Base-by-base conservation (phyloP, 805 yeast species). In the Tetrapisispora iriomotensis region DNA sequence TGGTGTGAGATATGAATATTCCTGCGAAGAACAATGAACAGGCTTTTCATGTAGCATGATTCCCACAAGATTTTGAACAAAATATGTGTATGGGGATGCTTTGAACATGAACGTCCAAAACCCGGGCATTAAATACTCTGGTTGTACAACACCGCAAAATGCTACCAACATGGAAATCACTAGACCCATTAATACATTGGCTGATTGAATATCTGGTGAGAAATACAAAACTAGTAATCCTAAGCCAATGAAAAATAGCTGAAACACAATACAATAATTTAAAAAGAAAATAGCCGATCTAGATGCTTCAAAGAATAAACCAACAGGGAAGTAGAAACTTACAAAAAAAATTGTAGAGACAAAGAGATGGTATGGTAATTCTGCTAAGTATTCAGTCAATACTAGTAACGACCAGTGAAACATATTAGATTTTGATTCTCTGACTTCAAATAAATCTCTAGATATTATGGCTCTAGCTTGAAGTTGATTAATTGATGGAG, bases 31-130 rank as follows among this genome's bases (percentile, higher is more conserved):
- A 52, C 82, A 76, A 2, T 43, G 42, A 25, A 76, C 74, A 0
- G 54, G 43, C 8, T 65, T 56, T 39, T 65, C 64, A 42, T 73
- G 77, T 45, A 75, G 58, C 44, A 72, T 73, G 33, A 72, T 61
- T 34, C 72, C 63, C 33, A 76, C 55, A 48, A 74, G 56, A 22
- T 72, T 72, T 39, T 65, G 64, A 21, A 67, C 54, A 43, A 61
- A 61, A 46, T 67, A 68, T 1, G 71, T 67, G 45, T 59, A 62
- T 29, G 73, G 73, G 1, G 68, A 63, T 12, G 57, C 54, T 39
- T 60, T 62, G 50, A 60, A 64, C 61, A 66, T 57, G 42, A 62
- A 66, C 2, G 57, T 61, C 72, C 72, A 67, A 50, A 67, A 67
- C 0, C 61, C 58, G 5, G 71, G 71, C 58, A 65, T 59, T 36